Evolutionary conservation across 495 filamentous ascomycete genomes (phyloP), one percentile per base, ranked within the genome.

Genomic region (Sporormia fimetaria): DNA sequence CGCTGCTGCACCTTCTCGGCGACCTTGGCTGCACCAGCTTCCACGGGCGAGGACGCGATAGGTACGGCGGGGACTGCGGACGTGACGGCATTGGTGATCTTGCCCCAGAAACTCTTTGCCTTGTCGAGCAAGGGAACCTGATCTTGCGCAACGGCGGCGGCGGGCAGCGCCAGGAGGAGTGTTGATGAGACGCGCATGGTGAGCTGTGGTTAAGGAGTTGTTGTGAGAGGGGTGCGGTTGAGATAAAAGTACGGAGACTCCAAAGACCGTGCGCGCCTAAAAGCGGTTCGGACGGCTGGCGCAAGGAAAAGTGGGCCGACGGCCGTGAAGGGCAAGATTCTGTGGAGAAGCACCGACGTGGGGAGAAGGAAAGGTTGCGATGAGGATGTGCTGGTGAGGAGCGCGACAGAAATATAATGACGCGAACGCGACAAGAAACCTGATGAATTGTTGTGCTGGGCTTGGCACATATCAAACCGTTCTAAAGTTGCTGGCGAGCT

Each of bases 161-260:
- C 68, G 43, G 82, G 78, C 49, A 87, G 73, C 46, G 70, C 66
- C 44, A 85, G 67, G 24, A 77, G 48, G 49, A 83, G 61, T 18
- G 71, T 44, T 34, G 74, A 67, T 46, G 76, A 69, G 66, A 83
- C 73, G 60, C 79, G 83, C 83, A 90, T 90, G 53, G 52, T 73
- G 55, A 51, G 37, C 46, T 44, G 55, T 62, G 44, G 40, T 22
- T 20, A 16, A 33, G 36, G 14, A 22, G 21, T 30, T 16, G 32
- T 7, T 25, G 16, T 26, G 27, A 27, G 3, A 23, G 15, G 16
- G 27, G 42, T 6, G n/a, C 33, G n/a, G 6, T 15, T 24, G 34
- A 39, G 21, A 21, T 8, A 21, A 7, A 21, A 18, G 31, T 40
- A 23, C 8, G 22, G 30, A 12, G 44, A 15, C 14, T 21, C 25